Percentiles rank a stretch among this genome's conserved stretches.
phyloP scores from a whole-genome alignment of 352 stramenopile species.

The Pythium coloratum region DNA sequence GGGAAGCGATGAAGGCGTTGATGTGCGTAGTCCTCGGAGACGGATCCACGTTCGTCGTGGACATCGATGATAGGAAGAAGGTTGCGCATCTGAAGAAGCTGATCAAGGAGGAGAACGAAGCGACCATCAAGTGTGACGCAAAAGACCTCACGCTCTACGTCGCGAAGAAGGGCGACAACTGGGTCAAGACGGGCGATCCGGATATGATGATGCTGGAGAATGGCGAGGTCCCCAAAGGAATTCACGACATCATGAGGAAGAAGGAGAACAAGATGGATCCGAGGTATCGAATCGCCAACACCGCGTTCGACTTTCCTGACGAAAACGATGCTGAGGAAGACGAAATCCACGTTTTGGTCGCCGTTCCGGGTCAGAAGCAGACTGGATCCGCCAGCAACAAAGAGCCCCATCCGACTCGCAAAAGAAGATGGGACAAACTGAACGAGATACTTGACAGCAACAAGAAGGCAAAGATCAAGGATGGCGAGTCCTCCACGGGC shows the following conservation, averaged over 20 bases:
- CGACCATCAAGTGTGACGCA: neutral
- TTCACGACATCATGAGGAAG: slow-evolving; percentile 22
- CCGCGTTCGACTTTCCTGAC: slow-evolving; percentile 18
- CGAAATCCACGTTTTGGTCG: slow-evolving; percentile 24
- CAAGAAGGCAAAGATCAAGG: too few relatives aligned
- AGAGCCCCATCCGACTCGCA: too few relatives aligned
- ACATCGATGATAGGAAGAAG: too few relatives aligned
- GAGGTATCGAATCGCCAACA: slow-evolving; percentile 15
- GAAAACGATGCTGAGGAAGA: slow-evolving; percentile 13
- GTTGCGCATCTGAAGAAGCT: slow-evolving; percentile 7
- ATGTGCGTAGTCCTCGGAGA: too few relatives aligned
- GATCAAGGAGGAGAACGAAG: slow-evolving; percentile 10
- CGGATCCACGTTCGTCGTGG: too few relatives aligned
- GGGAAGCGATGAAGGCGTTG: too few relatives aligned
- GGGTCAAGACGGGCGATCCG: slow-evolving; percentile 18
- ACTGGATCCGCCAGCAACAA: too few relatives aligned
- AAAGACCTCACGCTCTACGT: slow-evolving; percentile 18
- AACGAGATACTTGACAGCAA: too few relatives aligned
- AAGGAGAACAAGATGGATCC: slow-evolving; percentile 23
- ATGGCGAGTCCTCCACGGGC: too few relatives aligned
- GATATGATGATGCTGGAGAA: slow-evolving; percentile 21
- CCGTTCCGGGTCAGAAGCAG: neutral
- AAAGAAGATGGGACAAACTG: too few relatives aligned
- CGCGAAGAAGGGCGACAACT: slow-evolving; percentile 18
- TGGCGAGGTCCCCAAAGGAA: slow-evolving; percentile 19